Percentiles rank a stretch among this genome's conserved stretches.
Conservation (phyloP, 129 eudicot species). For the Artemisia argyi region DNA sequence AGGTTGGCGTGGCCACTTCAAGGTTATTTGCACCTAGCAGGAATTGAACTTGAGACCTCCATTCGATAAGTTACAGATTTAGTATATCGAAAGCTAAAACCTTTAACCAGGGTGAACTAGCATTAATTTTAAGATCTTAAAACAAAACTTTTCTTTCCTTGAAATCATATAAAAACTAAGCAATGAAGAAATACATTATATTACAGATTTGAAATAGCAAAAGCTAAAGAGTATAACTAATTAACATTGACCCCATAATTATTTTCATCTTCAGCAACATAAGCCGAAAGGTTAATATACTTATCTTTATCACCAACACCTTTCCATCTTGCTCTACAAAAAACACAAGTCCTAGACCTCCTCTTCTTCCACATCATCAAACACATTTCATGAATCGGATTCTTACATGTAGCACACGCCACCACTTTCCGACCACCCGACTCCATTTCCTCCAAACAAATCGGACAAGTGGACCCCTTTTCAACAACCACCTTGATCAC, state of each 20-base stretch:
- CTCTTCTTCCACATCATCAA: slow-evolving; percentile 73
- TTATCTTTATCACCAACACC: slow-evolving; percentile 37
- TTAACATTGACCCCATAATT: neutral
- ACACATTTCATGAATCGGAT: slow-evolving; percentile 66
- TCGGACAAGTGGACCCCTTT: slow-evolving; percentile 55
- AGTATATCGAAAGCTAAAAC: too few species aligned
- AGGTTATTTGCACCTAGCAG: too few species aligned
- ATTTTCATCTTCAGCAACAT: neutral
- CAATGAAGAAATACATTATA: too few species aligned
- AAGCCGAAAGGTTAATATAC: slow-evolving; percentile 55
- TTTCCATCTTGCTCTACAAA: slow-evolving; percentile 81
- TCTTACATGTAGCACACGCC: slow-evolving; percentile 70
- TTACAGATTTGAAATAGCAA: too few species aligned
- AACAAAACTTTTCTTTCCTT: too few species aligned
- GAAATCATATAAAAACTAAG: too few species aligned
- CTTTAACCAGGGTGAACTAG: too few species aligned
- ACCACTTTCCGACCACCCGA: slow-evolving; percentile 35
- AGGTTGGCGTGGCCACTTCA: too few species aligned
- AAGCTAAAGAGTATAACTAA: neutral
- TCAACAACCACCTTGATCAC: slow-evolving; percentile 11
- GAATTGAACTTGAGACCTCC: too few species aligned
- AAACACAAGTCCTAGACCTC: slow-evolving; percentile 58
- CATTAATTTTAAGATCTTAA: too few species aligned
- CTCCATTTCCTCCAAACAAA: slow-evolving; percentile 73
- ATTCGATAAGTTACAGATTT: too few species aligned